These are phyloP conservation scores for Cladophialophora psammophila DNA, from an alignment of 2,329 filamentous ascomycete genomes.

Conservation along the genomic window DNA sequence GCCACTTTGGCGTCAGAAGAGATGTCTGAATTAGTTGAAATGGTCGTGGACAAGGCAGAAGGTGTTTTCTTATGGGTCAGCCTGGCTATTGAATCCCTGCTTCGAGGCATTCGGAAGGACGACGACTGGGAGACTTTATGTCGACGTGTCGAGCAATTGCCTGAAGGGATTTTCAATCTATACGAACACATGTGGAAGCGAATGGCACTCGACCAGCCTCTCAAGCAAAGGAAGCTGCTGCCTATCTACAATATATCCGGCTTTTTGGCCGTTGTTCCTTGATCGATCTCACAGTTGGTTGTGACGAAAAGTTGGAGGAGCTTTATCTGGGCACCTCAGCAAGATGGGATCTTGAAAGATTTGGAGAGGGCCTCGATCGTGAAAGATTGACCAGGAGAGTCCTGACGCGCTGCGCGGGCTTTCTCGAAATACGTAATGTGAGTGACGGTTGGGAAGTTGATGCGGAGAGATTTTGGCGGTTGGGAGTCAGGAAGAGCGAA, in stretches of 20 bases:
- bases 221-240: not conserved
- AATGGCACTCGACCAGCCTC: not conserved
- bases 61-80: conserved; percentile 21
- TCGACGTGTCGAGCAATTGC: not conserved
- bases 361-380: not conserved
- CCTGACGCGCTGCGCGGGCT: not conserved
- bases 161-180: not conserved
- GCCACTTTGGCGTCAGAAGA: not conserved
- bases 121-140: not conserved
- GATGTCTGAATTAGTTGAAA: not conserved
- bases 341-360: not conserved
- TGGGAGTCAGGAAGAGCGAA: not conserved
- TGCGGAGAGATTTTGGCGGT: not conserved
- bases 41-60: not conserved
- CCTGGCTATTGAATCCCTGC: conserved; percentile 7
- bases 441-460: not conserved
- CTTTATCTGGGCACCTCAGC: not conserved
- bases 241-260: not conserved
- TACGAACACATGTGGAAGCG: conserved; percentile 3
- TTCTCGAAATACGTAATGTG: not conserved
- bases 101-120: conserved; percentile 9
- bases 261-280: not conserved
- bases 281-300: not conserved
- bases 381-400: not conserved
- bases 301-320: not conserved